Conservation (phyloP, 371 early-diverging fungal species). For the Nematocida ausubeli region DNA sequence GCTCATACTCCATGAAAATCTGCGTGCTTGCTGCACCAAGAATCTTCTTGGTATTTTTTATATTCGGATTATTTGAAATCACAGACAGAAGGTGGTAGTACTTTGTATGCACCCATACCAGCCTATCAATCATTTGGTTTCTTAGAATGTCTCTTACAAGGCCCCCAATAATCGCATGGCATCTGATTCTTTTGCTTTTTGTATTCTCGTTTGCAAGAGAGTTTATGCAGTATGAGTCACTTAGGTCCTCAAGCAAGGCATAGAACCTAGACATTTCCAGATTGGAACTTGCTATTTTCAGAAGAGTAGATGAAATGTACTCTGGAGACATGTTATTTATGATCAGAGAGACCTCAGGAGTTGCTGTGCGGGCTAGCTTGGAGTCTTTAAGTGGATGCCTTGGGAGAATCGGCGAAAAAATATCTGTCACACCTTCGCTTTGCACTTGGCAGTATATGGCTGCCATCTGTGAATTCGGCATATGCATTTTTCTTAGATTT, state of each 20-base stretch:
- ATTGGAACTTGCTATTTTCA: not conserved
- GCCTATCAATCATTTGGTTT: not conserved
- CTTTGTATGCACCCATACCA: not conserved
- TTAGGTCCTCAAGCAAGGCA: not conserved
- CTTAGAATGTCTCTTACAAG: not conserved
- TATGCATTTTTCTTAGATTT: not conserved
- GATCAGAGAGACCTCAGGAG: not conserved
- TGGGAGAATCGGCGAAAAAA: not conserved
- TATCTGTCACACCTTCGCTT: not conserved
- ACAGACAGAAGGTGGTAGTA: not conserved
- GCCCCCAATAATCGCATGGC: not conserved
- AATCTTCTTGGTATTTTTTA: not conserved
- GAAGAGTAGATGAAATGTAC: not conserved
- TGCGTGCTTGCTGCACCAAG: not conserved
- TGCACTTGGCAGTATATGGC: not conserved
- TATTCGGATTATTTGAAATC: not conserved
- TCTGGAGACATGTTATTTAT: not conserved
- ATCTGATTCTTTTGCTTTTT: not conserved
- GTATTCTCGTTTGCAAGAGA: not conserved
- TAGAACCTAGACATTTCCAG: not conserved
- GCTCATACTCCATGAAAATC: not conserved
- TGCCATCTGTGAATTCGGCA: not conserved
- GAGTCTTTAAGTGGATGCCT: not conserved
- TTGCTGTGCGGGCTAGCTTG: not conserved
- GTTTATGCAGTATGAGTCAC: not conserved